A percentile compares a stretch with the other conserved stretches of the same genome.
Evolutionary conservation across 345 rosid genomes (phyloP).

Genomic region (Lagerstroemia speciosa): DNA sequence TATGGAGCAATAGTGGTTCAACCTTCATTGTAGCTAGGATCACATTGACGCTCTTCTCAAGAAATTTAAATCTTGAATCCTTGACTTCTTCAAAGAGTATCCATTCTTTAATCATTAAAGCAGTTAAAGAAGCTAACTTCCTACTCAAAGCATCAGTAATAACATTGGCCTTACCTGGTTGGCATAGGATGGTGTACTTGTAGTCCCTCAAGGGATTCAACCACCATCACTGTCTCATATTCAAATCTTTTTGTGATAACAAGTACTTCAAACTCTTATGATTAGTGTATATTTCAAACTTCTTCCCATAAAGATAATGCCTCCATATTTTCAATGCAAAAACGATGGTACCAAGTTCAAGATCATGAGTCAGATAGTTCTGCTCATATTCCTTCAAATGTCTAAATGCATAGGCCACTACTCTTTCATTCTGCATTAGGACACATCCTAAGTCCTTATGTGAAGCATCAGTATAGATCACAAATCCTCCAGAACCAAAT

Average conservation of each 20-base stretch:
- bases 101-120: too few relatives aligned
- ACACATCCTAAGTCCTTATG: not conserved
- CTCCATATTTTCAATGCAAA: slow-evolving; percentile 3
- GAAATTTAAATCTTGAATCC: too few relatives aligned
- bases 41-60: too few relatives aligned
- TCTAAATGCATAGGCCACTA: not conserved
- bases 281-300: not conserved
- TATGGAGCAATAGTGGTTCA: too few relatives aligned
- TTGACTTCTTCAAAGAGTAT: too few relatives aligned
- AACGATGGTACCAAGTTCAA: not conserved
- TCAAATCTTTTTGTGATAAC: not conserved
- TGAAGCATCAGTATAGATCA: not conserved
- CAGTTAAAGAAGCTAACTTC: too few relatives aligned
- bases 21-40: too few relatives aligned
- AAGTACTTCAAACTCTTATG: not conserved
- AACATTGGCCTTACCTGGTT: not conserved
- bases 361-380: not conserved
- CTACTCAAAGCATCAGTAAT: not conserved
- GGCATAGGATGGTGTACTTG: not conserved
- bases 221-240: not conserved
- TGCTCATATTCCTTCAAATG: not conserved
- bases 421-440: not conserved
- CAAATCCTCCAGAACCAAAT: not conserved
- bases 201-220: not conserved
- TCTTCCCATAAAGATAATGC: not conserved